Conservation (phyloP, 352 stramenopile genomes). For the Pythium vanterpoolii region DNA sequence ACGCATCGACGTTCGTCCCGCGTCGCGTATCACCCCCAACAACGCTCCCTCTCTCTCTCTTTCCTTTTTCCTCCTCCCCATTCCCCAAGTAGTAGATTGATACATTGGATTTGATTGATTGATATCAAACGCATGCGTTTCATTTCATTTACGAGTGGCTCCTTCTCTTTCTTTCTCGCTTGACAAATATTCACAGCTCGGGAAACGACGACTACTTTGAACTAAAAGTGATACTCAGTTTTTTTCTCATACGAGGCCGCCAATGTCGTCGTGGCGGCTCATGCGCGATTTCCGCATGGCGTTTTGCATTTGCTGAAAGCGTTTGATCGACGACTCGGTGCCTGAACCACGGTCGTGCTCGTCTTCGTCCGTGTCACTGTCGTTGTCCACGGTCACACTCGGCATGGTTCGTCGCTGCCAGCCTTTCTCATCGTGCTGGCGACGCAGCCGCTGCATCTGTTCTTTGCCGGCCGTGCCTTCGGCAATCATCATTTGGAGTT, state of each 20-base stretch:
- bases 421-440: conserved; percentile 55
- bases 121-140: conserved; percentile 19
- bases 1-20: not conserved
- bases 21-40: not conserved
- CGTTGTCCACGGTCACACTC: conserved; percentile 29
- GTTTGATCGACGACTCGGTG: conserved; percentile 26
- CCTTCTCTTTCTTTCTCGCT: not conserved
- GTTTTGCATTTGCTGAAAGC: conserved; percentile 35
- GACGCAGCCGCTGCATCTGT: conserved; percentile 62
- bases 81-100: conserved; percentile 10
- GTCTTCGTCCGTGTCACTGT: conserved; percentile 57
- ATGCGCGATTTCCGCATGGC: conserved; percentile 35
- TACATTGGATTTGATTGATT: conserved; percentile 20
- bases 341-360: conserved; percentile 22
- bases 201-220: too few relatives aligned
- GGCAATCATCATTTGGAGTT: conserved; percentile 78
- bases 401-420: conserved; percentile 57
- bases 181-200: not conserved
- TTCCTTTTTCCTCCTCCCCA: not conserved
- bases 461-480: conserved; percentile 64
- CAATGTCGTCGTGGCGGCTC: conserved; percentile 16
- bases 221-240: too few relatives aligned
- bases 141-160: not conserved
- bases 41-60: not conserved
- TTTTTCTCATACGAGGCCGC: conserved; percentile 16